Base-by-base conservation (phyloP, 2,329 filamentous ascomycete species). In the Cercospora sp. region DNA sequence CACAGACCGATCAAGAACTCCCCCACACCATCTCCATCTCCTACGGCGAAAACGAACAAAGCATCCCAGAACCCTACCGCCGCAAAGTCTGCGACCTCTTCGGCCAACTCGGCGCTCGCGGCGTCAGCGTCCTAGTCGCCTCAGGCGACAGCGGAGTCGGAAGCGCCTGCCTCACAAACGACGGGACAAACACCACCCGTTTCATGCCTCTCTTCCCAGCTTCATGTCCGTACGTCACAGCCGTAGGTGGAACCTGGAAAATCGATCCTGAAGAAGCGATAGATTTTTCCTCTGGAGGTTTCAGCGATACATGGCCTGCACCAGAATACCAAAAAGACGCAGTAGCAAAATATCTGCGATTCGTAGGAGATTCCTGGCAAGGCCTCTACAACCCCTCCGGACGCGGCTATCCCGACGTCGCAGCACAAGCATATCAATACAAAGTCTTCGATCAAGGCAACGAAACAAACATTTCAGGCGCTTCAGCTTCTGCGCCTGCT, bases 1-100 rank as follows among this genome's bases (percentile, higher is more conserved):
- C 79, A 2, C 83, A 89, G n/a, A 77, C 82, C 1, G 83, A 84
- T 63, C 72, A 77, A 0, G 77, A 86, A 20, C 81, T 91, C 1
- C 89, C 89, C 0, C 84, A 87, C 65, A 85, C 87, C 8, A 83
- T 91, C 73, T 85, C 84, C 60, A 87, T 85, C 9, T 90, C 87
- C 0, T 91, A 91, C 74, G 88, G 87, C 64, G 88, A 90, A 67
- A 84, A 87, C 62, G 89, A 91, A 77, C 86, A 89, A 74, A 84
- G 83, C 3, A 80, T 91, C 0, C 89, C 89, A 0, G 74, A 80
- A 3, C 81, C 83, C 16, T 91, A 90, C 73, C 85, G 86, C 16
- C 79, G 80, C 53, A 83, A 83, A 53, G 87, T 90, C 16, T 91
- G 89, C 81, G 84, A 86, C 70, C 80, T 88, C 74, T 88, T 90